Evolutionary conservation across 108 stramenopile species (phyloP), one percentile per base, ranked within the genome.

Genomic region (Ochromonas danica): DNA sequence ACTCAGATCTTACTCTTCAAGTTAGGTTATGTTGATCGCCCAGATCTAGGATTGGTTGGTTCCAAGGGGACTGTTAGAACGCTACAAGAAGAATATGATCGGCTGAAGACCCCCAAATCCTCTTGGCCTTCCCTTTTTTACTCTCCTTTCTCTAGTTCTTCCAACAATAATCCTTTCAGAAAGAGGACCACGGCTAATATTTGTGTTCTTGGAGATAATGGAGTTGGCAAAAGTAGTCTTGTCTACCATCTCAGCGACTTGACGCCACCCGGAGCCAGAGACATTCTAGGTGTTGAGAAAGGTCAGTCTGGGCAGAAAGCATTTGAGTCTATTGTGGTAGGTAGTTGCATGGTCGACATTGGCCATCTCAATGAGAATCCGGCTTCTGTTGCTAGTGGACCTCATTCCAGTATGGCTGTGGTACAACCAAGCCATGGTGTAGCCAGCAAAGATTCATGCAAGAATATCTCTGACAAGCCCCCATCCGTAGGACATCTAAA

Each of bases 201-300:
- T 10, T 22, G 30, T 31, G 63, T 67, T 28, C 25, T 67, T 28
- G 63, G 63, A 10, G 63, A 67, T 36, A 67, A 67, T 67, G 10
- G 31, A 31, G 63, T 67, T 28, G 63, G 63, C 6, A 67, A 67
- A 33, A 14, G 14, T 14, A 14, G 14, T 10, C 25, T 67, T 36
- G 63, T 67, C 3, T 67, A 25, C 14, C 17, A 67, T 31, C 6
- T 67, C 14, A 67, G 63, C 25, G 63, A 25, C 3, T 67, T 67
- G 31, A 67, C 6, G 3, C 30, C 63, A 36, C 63, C 63, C 3
- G 63, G 63, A 14, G 63, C 3, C 3, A 36, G 3, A 10, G 63
- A 67, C 35, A 36, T 67, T 67, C n/a, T n/a, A n/a, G n/a, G n/a
- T n/a, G n/a, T n/a, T n/a, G 63, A 67, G 25, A 36, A 35, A 35